Base-by-base conservation (phyloP, 164 flowering plant species). In the Brasenia schreberi region DNA sequence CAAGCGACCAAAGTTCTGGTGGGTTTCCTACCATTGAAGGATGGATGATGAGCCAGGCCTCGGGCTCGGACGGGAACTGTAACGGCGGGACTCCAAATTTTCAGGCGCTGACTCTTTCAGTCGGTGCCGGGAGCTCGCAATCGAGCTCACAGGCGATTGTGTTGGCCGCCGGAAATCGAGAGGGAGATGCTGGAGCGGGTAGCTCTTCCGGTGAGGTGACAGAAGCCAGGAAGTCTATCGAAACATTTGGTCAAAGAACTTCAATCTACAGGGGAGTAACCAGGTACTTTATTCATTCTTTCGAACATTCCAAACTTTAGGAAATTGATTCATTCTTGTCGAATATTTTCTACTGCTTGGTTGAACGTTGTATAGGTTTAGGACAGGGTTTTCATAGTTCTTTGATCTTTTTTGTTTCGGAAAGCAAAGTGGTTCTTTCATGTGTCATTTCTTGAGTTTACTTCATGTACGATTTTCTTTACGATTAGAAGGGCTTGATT, bases 261-360 rank as follows among this genome's bases (percentile, higher is more conserved):
- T 93, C 98, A 0, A 88, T 87, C 5, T 93, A 93, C 71, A 83
- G 98, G 5, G 98, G 98, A 43, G 98, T 93, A 23, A 89, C 98
- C 7, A 93, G 88, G 98, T 90, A 42, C 0, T 62, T 62, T 6
- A 49, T 49, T 49, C 16, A 49, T 49, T 14, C 16, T 5, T 49
- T 49, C 4, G 39, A 2, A 33, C 4, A 2, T 33, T 33, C 39
- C 2, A 33, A 33, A 1, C 4, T 3, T 3, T 1, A 33, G 39
- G 39, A 2, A 33, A 33, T 33, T 33, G 39, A 33, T 33, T 33
- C 4, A 33, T 33, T 33, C 39, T 33, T 33, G 1, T 33, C 4
- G 2, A 33, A 33, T 33, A 33, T 33, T 33, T 33, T 33, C 39
- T 33, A 33, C 39, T 33, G 39, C 39, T 33, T 33, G 39, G 4